Base-by-base conservation (phyloP, 257 asterid species). In the Gentiana dahurica region DNA sequence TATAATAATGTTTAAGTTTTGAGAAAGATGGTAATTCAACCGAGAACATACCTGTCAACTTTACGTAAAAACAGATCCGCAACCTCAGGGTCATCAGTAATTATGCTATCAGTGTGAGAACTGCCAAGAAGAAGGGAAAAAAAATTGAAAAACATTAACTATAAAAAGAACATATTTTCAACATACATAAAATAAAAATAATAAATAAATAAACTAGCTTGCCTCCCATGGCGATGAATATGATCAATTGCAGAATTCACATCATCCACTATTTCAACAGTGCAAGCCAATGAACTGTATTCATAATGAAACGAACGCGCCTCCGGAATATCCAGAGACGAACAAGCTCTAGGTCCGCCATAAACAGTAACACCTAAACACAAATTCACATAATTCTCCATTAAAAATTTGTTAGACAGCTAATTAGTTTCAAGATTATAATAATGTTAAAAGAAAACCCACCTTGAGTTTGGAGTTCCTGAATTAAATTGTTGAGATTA, bases 391-490 rank as follows among this genome's bases (percentile, higher is more conserved):
- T 37, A 36, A 36, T 5, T 45, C 39, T 53, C 39, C 15, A 54
- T 45, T n/a, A 11, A 7, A n/a, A 33, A 36, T 38, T 3, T 41
- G 24, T 35, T 9, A n/a, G 24, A n/a, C 7, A 46, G 3, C 44
- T 13, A n/a, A n/a, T 9, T 24, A 24, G 24, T 24, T 24, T 24
- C 24, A 24, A 12, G 2, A 3, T 24, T 34, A 64, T 13, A 41
- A 51, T 44, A 7, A 6, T n/a, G 34, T 6, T n/a, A n/a, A 6
- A 35, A 10, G 37, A 45, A 48, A 6, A 1, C n/a, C 8, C 64
- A 83, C 96, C 96, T 82, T 78, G 78, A 38, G 57, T 65, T 77
- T 87, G 84, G 67, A 87, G 89, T 63, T 84, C 89, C 64, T 73
- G 52, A 44, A 80, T 62, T 54, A 87, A 77, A 54, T 83, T 92